Evolutionary conservation across 768 basidiomycete genomes (phyloP).

Genomic region (Kwoniella botswanensis): DNA sequence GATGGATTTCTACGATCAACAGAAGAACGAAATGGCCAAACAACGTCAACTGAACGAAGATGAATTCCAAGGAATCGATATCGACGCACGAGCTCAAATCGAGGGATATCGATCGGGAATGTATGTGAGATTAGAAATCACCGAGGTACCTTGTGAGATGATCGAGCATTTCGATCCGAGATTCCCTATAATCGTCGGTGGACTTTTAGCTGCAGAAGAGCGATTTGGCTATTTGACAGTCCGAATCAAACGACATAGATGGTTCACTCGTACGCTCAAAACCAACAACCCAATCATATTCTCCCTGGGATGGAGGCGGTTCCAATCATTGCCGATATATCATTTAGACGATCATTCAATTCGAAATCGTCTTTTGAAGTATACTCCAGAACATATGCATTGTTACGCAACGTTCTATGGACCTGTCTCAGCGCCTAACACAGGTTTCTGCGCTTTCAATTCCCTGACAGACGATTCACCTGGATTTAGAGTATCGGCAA

Average conservation of each 20-base stretch:
- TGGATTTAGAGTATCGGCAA: conserved; percentile 88
- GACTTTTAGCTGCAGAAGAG: conserved; percentile 85
- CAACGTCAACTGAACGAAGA: conserved; percentile 80
- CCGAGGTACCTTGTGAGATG: conserved; percentile 84
- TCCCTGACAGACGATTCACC: conserved; percentile 69
- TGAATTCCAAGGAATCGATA: conserved; percentile 80
- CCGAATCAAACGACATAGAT: conserved; percentile 93
- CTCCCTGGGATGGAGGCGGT: conserved; percentile 96
- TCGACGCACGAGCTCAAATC: conserved; percentile 76
- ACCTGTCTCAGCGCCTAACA: conserved; percentile 87
- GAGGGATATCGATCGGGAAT: conserved; percentile 89
- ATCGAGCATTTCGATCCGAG: conserved; percentile 89
- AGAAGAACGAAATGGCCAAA: conserved; percentile 87
- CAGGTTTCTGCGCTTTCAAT: conserved; percentile 97
- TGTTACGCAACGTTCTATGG: conserved; percentile 98
- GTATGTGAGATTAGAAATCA: conserved; percentile 90
- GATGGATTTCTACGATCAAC: conserved; percentile 84
- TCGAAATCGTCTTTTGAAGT: conserved; percentile 99
- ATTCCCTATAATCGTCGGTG: conserved; percentile 90
- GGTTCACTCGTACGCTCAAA: conserved; percentile 89
- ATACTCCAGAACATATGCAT: conserved; percentile 99
- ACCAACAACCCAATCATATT: conserved; percentile 96
- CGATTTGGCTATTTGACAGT: conserved; percentile 92
- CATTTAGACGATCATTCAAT: conserved; percentile 97
- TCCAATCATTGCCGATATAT: conserved; percentile 93